These are phyloP conservation scores for Cladosporium cucumerinum DNA, from an alignment of 2,329 filamentous ascomycete species.

Conservation along the genomic window DNA sequence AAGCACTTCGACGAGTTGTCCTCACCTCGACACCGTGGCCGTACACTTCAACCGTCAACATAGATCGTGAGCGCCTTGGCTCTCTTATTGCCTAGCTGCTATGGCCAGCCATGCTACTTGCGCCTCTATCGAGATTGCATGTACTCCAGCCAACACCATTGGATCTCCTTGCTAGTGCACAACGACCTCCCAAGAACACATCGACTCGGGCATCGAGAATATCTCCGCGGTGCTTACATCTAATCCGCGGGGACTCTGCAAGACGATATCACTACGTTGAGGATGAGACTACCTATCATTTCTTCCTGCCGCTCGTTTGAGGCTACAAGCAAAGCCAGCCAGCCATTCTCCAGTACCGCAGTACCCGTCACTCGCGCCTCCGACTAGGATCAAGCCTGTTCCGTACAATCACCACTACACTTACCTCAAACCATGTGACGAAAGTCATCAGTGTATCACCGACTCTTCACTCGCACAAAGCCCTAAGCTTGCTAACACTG, in stretches of 20 bases:
- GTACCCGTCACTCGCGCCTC: background rate
- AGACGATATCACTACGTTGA: background rate
- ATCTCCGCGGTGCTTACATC: background rate
- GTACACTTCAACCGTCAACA: background rate
- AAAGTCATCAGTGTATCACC: background rate
- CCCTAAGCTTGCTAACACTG: slow-evolving; percentile 5
- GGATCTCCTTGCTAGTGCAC: background rate
- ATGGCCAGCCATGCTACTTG: background rate
- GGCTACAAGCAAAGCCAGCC: background rate
- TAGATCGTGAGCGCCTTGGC: background rate
- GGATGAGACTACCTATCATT: background rate
- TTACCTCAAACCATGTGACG: background rate
- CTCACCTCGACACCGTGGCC: background rate
- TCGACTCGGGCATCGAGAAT: background rate
- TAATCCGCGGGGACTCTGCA: background rate
- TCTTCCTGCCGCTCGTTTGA: background rate
- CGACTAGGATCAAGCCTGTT: background rate
- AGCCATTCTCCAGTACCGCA: background rate
- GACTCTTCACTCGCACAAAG: background rate
- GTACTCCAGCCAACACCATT: background rate
- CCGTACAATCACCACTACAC: background rate
- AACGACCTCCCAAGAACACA: background rate
- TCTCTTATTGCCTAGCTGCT: background rate
- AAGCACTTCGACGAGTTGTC: background rate
- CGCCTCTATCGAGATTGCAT: background rate